Evolutionary conservation across 2,329 filamentous ascomycete species (phyloP).

Genomic region (Botrytis deweyae): DNA sequence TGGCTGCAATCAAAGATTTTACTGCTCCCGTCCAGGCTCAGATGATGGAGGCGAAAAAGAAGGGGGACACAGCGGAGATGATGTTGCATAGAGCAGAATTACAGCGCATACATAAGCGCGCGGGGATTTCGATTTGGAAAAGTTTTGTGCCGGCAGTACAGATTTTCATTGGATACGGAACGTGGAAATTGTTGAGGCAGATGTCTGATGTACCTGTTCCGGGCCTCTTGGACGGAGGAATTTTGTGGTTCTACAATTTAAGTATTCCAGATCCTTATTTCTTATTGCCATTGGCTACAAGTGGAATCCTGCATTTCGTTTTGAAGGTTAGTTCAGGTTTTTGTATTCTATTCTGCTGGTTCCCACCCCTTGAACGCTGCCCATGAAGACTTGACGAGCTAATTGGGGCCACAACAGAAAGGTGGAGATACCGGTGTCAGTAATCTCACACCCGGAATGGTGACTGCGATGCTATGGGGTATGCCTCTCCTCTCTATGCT

Average conservation of each 20-base stretch:
- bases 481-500: slow-evolving; percentile 54
- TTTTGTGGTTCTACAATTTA: slow-evolving; percentile 78
- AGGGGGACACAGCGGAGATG: slow-evolving; percentile 49
- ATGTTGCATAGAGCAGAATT: slow-evolving; percentile 51
- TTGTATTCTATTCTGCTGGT: not conserved
- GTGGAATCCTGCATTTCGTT: slow-evolving; percentile 54
- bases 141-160: slow-evolving; percentile 59
- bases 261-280: slow-evolving; percentile 74
- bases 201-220: slow-evolving; percentile 82
- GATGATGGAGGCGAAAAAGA: slow-evolving; percentile 45
- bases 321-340: slow-evolving; percentile 32
- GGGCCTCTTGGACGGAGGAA: slow-evolving; percentile 66
- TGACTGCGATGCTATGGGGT: slow-evolving; percentile 45
- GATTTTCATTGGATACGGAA: slow-evolving; percentile 73
- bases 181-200: slow-evolving; percentile 72
- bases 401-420: slow-evolving; percentile 36
- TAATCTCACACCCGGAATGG: slow-evolving; percentile 38
- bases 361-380: not conserved
- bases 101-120: slow-evolving; percentile 49
- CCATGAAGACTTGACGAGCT: not conserved
- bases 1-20: slow-evolving; percentile 60
- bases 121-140: slow-evolving; percentile 54
- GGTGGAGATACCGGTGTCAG: slow-evolving; percentile 51
- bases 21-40: slow-evolving; percentile 56
- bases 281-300: slow-evolving; percentile 65